These are phyloP conservation scores for Skeletonema grethae DNA, from an alignment of 108 stramenopile genomes.

Conservation along the genomic window DNA sequence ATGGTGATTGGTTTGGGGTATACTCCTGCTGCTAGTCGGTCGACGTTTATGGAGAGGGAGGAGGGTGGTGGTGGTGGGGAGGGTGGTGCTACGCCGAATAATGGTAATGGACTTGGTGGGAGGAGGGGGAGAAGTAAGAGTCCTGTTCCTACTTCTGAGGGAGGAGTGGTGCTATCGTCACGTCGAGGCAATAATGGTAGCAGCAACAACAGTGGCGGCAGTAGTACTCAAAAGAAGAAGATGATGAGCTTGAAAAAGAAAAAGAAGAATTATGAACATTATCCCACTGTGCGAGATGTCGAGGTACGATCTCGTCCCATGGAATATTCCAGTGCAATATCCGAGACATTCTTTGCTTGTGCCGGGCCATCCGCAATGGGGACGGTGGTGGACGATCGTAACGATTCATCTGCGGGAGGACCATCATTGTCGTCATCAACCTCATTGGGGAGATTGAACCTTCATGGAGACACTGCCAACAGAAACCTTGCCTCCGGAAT, in stretches of 20 bases:
- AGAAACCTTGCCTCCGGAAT: background rate
- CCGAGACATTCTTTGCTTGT: slow-evolving; percentile 39
- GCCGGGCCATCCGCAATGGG: slow-evolving; percentile 36
- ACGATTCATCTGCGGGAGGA: background rate
- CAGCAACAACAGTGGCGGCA: background rate
- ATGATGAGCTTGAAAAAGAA: background rate
- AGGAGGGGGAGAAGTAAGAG: slow-evolving; percentile 1
- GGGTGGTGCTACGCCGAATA: background rate
- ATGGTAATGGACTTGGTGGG: slow-evolving; percentile 1
- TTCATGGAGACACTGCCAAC: background rate
- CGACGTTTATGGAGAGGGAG: slow-evolving; percentile 56
- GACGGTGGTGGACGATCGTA: slow-evolving; percentile 21
- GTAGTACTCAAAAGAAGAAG: slow-evolving; percentile 10
- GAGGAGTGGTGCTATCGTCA: background rate
- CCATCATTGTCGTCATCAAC: background rate
- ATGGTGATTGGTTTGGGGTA: slow-evolving; percentile 56
- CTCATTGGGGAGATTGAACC: background rate
- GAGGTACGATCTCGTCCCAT: slow-evolving; percentile 63
- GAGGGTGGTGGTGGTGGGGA: slow-evolving; percentile 11
- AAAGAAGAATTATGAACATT: slow-evolving; percentile 1
- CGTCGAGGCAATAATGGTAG: slow-evolving; percentile 25
- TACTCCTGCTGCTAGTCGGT: slow-evolving; percentile 65
- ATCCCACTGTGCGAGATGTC: slow-evolving; percentile 44
- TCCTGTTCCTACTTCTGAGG: background rate
- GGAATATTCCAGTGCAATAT: slow-evolving; percentile 25